A percentile compares a stretch with the other conserved stretches of the same genome.
Evolutionary conservation across 2,329 filamentous ascomycete species (phyloP).

Genomic region (Pyrenophora teres): DNA sequence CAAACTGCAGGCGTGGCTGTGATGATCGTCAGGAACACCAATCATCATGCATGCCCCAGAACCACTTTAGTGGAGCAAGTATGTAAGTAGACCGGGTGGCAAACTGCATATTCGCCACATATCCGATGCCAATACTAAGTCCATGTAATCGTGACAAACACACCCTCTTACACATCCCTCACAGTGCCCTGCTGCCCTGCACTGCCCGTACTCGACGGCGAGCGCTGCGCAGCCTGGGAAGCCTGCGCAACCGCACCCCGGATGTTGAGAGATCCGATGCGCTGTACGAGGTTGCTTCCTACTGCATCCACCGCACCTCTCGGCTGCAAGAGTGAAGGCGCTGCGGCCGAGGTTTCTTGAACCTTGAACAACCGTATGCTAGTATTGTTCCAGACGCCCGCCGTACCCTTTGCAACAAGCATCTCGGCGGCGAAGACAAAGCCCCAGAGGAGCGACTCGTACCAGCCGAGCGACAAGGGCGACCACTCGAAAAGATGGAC

Average conservation of each 20-base stretch:
- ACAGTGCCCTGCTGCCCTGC: constrained; percentile 33
- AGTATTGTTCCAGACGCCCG: constrained; percentile 94
- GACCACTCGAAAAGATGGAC: constrained; percentile 96
- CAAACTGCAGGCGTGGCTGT: background rate
- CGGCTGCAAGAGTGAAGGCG: constrained; percentile 81
- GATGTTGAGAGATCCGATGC: constrained; percentile 81
- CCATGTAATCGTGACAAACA: constrained; percentile 4
- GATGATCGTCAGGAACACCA: constrained; percentile 30
- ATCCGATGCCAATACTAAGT: background rate
- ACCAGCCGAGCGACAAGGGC: constrained; percentile 87
- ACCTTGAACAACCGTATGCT: constrained; percentile 86
- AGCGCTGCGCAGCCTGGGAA: constrained; percentile 26
- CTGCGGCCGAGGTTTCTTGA: constrained; percentile 78
- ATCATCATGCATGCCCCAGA: constrained; percentile 18
- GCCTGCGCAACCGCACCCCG: constrained; percentile 48
- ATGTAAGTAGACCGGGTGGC: background rate
- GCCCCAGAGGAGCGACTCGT: constrained; percentile 91
- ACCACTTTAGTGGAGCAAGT: too few relatives aligned
- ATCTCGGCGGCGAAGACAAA: constrained; percentile 91
- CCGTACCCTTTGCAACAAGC: constrained; percentile 81
- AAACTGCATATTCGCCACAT: too few relatives aligned
- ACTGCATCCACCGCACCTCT: constrained; percentile 92
- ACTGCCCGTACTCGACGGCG: constrained; percentile 22
- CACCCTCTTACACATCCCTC: constrained; percentile 40
- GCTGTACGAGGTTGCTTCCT: constrained; percentile 83